Evolutionary conservation across 805 yeast genomes (phyloP).

Genomic region (Wickerhamomyces ciferrii): DNA sequence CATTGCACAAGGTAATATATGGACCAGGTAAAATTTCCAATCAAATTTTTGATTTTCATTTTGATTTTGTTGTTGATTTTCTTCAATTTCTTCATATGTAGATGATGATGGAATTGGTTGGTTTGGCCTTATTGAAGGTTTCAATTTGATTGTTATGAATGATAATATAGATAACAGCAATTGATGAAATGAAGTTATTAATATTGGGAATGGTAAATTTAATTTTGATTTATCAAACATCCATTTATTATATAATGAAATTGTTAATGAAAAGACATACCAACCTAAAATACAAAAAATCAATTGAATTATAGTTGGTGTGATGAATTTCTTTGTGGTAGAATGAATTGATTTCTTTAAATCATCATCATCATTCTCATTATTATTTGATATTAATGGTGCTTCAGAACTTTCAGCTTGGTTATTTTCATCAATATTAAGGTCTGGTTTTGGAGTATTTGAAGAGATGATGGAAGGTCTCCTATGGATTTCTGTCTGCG

Average conservation of each 20-base stretch:
- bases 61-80: constrained; percentile 9
- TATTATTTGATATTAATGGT: background rate
- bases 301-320: background rate
- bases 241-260: constrained; percentile 90
- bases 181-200: constrained; percentile 86
- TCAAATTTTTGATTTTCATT: background rate
- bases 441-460: background rate
- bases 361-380: background rate
- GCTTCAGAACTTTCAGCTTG: background rate
- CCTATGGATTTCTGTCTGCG: background rate
- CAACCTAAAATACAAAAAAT: constrained; percentile 40
- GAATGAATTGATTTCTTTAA: background rate
- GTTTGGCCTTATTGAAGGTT: constrained; percentile 13
- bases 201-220: constrained; percentile 76
- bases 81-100: background rate
- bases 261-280: constrained; percentile 65
- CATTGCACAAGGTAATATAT: constrained; percentile 76
- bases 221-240: constrained; percentile 80
- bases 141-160: constrained; percentile 13
- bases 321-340: background rate
- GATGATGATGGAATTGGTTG: too few species aligned
- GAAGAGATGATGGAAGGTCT: background rate
- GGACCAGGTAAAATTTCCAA: constrained; percentile 38
- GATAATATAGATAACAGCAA: constrained; percentile 54
- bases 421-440: background rate